Base-by-base conservation (phyloP, 768 basidiomycete species). In the Leucocoprinus sp. region DNA sequence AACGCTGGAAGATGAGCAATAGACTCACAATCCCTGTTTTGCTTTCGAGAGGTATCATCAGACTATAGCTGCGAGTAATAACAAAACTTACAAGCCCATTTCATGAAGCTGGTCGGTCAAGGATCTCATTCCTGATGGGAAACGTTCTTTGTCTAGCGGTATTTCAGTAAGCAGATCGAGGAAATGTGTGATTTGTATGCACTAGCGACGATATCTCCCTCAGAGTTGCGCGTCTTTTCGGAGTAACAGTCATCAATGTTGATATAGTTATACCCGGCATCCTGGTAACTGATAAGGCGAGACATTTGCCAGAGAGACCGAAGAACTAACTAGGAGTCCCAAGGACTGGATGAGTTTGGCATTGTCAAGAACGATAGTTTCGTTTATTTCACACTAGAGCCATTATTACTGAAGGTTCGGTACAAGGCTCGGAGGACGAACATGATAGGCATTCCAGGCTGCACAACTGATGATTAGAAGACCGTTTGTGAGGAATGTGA, bases 171-270 rank as follows among this genome's bases (percentile, higher is more conserved):
- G 31, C 7, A 29, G n/a, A 17, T 22, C 29, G 2, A 24, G 41
- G 27, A 35, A 31, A 17, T 28, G 36, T 19, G 11, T 37, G 34
- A 28, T 2, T n/a, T 21, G 14, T 31, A 55, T 69, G 21, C 39
- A 78, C 80, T 68, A 24, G 74, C 76, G 39, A 79, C 67, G n/a
- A 83, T 74, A 52, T 77, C 65, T 1, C 80, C 80, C 7, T 55
- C 49, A 3, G 64, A 52, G 46, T 60, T 76, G 28, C 80, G 68
- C 37, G 74, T 55, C 53, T 73, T 80, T 59, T 77, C 72, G 2
- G 80, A 72, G 51, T 78, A 83, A 51, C 80, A 83, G 48, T 82
- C 80, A 45, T 83, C 80, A 21, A 83, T 56, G 45, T 79, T 81
- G 47, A 82, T 61, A 51, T 76, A 67, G 43, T 68, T 62, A 53